phyloP scores from a whole-genome alignment of 257 asterid genomes.

The Ehretia macrophylla region DNA sequence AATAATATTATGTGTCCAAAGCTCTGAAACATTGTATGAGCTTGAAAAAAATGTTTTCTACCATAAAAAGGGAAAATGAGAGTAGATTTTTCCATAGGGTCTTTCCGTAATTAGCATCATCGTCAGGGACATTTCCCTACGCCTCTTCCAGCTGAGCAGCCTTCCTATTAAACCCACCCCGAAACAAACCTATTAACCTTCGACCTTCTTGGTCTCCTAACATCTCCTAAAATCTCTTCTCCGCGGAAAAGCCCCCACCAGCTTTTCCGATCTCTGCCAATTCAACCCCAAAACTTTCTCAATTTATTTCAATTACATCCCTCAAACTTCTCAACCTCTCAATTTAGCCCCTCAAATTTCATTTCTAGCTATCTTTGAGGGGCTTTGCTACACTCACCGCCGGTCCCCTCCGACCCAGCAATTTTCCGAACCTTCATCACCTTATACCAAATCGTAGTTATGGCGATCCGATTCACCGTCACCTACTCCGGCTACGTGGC shows the following conservation, averaged over 20 bases:
- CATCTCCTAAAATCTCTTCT: too few species aligned
- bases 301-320: not conserved
- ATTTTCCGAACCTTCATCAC: conserved; percentile 35
- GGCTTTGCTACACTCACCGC: conserved; percentile 4
- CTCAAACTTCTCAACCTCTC: conserved; percentile 9
- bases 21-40: too few species aligned
- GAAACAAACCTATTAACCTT: not conserved
- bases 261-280: not conserved
- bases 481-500: conserved; percentile 73
- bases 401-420: conserved; percentile 8
- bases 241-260: not conserved
- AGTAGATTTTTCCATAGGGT: not conserved
- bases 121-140: not conserved
- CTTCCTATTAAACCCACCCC: not conserved
- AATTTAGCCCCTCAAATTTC: conserved; percentile 9
- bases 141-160: not conserved
- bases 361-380: conserved; percentile 1
- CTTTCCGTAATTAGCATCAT: not conserved
- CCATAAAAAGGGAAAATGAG: too few species aligned
- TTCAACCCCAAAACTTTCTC: not conserved
- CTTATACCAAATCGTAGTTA: conserved; percentile 26
- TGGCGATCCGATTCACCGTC: conserved; percentile 89
- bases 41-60: too few species aligned
- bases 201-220: not conserved
- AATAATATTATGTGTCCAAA: too few species aligned